Evolutionary conservation across 2,329 filamentous ascomycete genomes (phyloP).

Genomic region (Xylaria sp.): DNA sequence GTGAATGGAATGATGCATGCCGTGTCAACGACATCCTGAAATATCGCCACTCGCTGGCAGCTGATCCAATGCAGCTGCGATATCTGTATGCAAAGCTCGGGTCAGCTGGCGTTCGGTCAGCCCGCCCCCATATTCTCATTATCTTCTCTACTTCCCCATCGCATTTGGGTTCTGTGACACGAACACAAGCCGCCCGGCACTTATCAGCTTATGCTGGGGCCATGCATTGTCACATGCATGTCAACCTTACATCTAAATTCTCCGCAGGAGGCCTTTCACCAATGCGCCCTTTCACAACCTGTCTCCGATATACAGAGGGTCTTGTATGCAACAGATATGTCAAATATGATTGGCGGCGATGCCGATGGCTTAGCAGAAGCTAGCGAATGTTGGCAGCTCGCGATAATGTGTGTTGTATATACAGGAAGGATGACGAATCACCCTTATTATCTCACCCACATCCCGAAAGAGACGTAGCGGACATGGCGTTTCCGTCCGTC

Average conservation of each 20-base stretch:
- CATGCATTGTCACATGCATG: slow-evolving; percentile 8
- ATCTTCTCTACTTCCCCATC: slow-evolving; percentile 1
- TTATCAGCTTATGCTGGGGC: slow-evolving; percentile 2
- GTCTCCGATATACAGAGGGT: not conserved
- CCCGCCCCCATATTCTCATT: not conserved
- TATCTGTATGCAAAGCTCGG: not conserved
- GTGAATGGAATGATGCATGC: not conserved
- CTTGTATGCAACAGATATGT: not conserved
- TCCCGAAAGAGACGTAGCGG: not conserved
- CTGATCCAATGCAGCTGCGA: slow-evolving; percentile 18
- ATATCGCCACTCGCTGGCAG: not conserved
- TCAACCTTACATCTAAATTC: not conserved
- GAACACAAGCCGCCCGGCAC: slow-evolving; percentile 14
- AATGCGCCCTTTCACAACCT: not conserved
- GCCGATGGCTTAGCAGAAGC: not conserved
- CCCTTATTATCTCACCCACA: not conserved
- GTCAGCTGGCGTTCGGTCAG: slow-evolving; percentile 24
- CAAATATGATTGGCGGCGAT: slow-evolving; percentile 8
- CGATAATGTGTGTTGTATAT: not conserved
- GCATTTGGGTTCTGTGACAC: slow-evolving; percentile 4
- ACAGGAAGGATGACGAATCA: slow-evolving; percentile 1
- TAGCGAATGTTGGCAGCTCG: not conserved
- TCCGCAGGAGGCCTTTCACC: not conserved
- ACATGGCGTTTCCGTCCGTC: not conserved
- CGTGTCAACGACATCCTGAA: not conserved